A percentile compares a stretch with the other conserved stretches of the same genome.
Evolutionary conservation across 106 monocot species (phyloP).

Genomic region (Apostasia ramifera): DNA sequence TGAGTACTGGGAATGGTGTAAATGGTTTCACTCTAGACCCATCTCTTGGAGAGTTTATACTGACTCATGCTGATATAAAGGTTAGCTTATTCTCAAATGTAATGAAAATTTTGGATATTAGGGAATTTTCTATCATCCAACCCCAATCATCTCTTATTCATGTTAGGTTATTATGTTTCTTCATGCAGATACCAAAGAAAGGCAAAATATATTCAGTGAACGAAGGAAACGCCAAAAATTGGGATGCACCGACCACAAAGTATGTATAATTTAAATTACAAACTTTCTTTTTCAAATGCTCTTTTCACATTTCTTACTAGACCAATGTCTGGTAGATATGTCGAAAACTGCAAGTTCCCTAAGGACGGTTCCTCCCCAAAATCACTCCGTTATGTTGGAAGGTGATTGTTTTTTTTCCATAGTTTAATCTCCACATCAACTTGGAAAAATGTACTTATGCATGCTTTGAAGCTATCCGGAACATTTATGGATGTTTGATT

Average conservation of each 20-base stretch:
- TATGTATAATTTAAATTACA: conserved; percentile 19
- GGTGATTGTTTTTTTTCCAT: conserved; percentile 29
- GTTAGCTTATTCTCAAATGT: conserved; percentile 13
- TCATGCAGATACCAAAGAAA: conserved; percentile 80
- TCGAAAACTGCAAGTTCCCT: conserved; percentile 93
- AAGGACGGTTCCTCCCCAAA: conserved; percentile 80
- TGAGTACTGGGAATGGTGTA: conserved; percentile 83
- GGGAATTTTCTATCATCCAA: neutral
- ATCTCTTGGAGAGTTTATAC: conserved; percentile 96
- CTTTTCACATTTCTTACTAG: neutral
- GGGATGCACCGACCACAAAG: conserved; percentile 89
- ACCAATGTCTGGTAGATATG: conserved; percentile 41
- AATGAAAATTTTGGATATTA: too few species aligned
- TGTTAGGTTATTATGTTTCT: neutral
- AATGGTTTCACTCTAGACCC: conserved; percentile 98
- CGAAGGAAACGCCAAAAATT: conserved; percentile 98
- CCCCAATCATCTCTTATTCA: neutral
- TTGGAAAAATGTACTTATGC: neutral
- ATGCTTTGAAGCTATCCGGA: too few species aligned
- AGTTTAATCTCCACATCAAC: too few species aligned
- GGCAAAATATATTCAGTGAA: conserved; percentile 98
- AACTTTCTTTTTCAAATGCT: neutral
- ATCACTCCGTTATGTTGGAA: conserved; percentile 96
- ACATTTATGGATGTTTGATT: too few species aligned
- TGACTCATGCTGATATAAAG: conserved; percentile 91